These are phyloP conservation scores for Phytophthora idaei DNA, from an alignment of 352 stramenopile species.

Conservation along the genomic window DNA sequence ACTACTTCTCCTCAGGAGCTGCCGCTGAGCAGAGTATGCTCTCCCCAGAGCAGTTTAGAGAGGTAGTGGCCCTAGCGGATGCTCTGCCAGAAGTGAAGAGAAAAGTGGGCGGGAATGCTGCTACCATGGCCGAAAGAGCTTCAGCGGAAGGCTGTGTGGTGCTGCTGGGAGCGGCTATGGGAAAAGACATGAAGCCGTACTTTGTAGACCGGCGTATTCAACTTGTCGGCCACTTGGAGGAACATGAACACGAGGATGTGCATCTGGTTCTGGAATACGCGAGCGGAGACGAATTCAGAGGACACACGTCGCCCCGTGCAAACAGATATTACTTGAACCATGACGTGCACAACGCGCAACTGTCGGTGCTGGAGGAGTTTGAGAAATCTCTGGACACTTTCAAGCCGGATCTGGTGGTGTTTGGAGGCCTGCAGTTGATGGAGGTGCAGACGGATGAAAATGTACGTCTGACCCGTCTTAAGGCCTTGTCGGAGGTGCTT, in stretches of 20 bases:
- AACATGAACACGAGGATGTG: conserved; percentile 72
- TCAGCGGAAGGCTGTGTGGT: conserved; percentile 72
- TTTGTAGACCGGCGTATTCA: conserved; percentile 67
- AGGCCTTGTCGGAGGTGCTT: conserved; percentile 70
- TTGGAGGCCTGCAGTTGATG: conserved; percentile 85
- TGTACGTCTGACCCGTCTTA: conserved; percentile 54
- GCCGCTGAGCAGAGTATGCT: conserved; percentile 86
- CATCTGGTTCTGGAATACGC: conserved; percentile 83
- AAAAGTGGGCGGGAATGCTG: conserved; percentile 79
- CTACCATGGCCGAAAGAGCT: conserved; percentile 79
- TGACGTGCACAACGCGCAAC: conserved; percentile 81
- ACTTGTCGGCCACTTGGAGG: conserved; percentile 66
- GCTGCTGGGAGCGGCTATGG: conserved; percentile 75
- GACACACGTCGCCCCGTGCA: conserved; percentile 66
- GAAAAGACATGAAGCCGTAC: conserved; percentile 74
- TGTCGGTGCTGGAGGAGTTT: conserved; percentile 85
- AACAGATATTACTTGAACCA: conserved; percentile 90
- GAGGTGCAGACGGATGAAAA: conserved; percentile 77
- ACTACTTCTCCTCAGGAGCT: conserved; percentile 82
- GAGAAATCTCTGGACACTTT: conserved; percentile 63
- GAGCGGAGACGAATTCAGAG: conserved; percentile 67
- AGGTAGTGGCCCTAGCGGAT: conserved; percentile 73
- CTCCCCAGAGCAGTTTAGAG: conserved; percentile 73
- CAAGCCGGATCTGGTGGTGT: conserved; percentile 73
- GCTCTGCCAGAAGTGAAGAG: conserved; percentile 60